A percentile compares a stretch with the other conserved stretches of the same genome.
Evolutionary conservation across 331 rosid genomes (phyloP).

Genomic region (Prunus yedoensis): DNA sequence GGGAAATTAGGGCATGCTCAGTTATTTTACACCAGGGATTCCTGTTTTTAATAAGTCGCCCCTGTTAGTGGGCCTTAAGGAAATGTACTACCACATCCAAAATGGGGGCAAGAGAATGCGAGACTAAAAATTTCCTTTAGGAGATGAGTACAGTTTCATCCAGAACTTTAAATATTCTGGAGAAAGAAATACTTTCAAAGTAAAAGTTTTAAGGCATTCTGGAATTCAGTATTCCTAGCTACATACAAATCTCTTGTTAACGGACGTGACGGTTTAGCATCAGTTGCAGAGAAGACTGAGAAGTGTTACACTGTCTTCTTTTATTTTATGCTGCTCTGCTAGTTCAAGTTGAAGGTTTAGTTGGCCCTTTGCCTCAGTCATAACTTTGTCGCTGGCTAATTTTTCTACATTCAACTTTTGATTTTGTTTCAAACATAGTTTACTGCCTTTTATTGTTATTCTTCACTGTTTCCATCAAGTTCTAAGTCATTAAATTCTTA

Average conservation of each 20-base stretch:
- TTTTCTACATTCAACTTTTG: neutral
- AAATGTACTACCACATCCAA: too few relatives aligned
- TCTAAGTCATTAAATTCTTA: neutral
- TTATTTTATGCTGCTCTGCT: too few relatives aligned
- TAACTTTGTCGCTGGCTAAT: neutral
- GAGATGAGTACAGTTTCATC: too few relatives aligned
- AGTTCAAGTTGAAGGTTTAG: neutral
- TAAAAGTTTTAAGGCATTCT: too few relatives aligned
- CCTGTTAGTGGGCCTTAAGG: too few relatives aligned
- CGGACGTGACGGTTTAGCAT: neutral
- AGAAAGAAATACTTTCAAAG: too few relatives aligned
- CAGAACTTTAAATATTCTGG: too few relatives aligned
- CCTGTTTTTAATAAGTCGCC: neutral
- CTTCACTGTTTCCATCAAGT: neutral
- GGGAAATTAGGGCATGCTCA: neutral
- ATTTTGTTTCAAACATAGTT: neutral
- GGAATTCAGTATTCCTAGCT: too few relatives aligned
- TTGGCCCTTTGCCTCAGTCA: neutral
- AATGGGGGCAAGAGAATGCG: too few relatives aligned
- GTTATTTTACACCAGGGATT: neutral
- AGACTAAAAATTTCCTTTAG: too few relatives aligned
- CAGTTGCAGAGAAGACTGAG: neutral
- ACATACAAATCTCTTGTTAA: too few relatives aligned
- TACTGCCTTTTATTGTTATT: neutral
- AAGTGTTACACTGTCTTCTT: neutral